Base-by-base conservation (phyloP, 768 basidiomycete genomes). In the Leccinum boreale region DNA sequence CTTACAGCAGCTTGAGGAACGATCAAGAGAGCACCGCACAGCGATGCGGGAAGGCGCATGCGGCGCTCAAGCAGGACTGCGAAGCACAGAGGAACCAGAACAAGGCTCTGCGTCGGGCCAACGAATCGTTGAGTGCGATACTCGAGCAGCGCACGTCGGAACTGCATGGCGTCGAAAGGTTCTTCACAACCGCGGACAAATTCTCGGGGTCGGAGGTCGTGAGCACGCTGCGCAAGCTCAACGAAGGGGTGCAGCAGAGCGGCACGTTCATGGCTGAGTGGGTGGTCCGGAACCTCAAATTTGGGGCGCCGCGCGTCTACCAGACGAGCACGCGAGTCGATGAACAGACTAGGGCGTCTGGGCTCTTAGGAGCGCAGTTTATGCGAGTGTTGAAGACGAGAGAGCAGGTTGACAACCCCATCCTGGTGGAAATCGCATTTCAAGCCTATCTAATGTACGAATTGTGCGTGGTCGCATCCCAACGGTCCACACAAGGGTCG, bases 131-230 rank as follows among this genome's bases (percentile, higher is more conserved):
- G 14, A 62, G 45, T 23, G 56, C 60, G 42, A 52, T 75, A 21
- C 71, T 82, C 55, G 68, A 75, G 4, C 62, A 71, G 24, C 75
- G 78, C 55, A 77, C 76, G 4, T 61, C 70, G 46, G 78, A 82
- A 62, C 70, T 78, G 4, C 70, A 73, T 6, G 77, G 75, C 1
- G 74, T 72, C 5, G 78, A 80, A 60, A 70, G 58, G 51, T 83
- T 78, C 68, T 65, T 79, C 53, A 68, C 73, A 14, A 77, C 71
- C 39, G 73, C 71, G 5, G 79, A 82, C 58, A 48, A 64, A 1
- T 67, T 74, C 42, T 77, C 82, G 0, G 74, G 74, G 11, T 74
- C 75, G 12, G 82, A 85, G 33, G 74, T 83, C 7, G 66, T 76
- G 29, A 61, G 65, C 8, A 71, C 75, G 58, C 65, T 84, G 4